Evolutionary conservation across 2,329 filamentous ascomycete genomes (phyloP), one percentile per base, ranked within the genome.

Genomic region (Bimuria novae-zelandiae): DNA sequence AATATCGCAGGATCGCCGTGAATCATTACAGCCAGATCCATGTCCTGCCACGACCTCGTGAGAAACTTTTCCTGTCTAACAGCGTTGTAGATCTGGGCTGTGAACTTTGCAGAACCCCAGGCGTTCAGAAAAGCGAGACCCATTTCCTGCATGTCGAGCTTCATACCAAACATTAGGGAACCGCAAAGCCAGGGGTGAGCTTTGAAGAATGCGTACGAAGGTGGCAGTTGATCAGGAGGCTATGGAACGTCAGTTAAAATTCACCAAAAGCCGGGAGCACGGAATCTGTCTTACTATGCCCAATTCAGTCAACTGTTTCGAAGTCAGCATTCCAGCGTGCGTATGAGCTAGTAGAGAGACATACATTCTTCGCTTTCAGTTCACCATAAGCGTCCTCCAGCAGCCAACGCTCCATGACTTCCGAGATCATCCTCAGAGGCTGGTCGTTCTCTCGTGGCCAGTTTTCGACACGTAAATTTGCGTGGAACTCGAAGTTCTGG

Each of bases 41-140:
- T 76, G 55, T 80, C 77, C 1, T 41, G 36, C 77, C 77, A 79
- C 2, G 8, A 5, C 1, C 23, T 51, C 0, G 40, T 3, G 0
- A 76, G 16, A 2, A 75, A 45, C 1, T 64, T 61, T 46, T 77
- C 70, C 11, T 64, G 47, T 2, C 43, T 37, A 1, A 74, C 39
- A 2, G 77, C 76, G 44, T 77, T 74, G 60, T 79, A 79, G 1
- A 81, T 55, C 36, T 81, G 77, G 1, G 55, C 52, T 0, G 68
- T 52, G 49, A 66, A 73, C 6, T 68, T 53, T 7, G 78, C 65
- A 0, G 75, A 75, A 1, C 74, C 73, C 70, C 70, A 79, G 4
- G 69, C 69, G 39, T 73, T 70, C 7, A 60, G 62, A 14, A 76
- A 64, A 0, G 45, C 33, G 7, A 76, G 52, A 2, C 76, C 70